Evolutionary conservation across 2,329 filamentous ascomycete species (phyloP).

Genomic region (Calonectria ilicicola): DNA sequence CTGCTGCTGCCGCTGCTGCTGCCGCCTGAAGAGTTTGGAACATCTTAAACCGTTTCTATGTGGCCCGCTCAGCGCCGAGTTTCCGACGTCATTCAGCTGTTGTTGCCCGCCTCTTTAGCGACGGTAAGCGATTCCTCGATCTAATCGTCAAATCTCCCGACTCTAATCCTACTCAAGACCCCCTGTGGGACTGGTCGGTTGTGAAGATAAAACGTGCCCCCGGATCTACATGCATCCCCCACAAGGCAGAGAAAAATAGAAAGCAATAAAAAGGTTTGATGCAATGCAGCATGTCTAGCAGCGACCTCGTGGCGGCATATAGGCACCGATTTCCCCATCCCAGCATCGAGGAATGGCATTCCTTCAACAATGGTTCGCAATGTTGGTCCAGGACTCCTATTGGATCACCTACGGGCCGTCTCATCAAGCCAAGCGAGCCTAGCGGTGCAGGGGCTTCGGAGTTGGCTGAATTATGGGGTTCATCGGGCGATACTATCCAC

Average conservation of each 20-base stretch:
- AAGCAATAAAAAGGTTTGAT: neutral
- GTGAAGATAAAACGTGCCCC: neutral
- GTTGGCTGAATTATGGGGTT: conserved; percentile 21
- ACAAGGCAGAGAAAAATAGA: neutral
- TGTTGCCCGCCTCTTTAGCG: neutral
- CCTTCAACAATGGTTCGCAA: neutral
- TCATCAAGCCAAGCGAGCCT: neutral
- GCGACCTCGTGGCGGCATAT: neutral
- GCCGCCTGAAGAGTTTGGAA: neutral
- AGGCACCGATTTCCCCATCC: neutral
- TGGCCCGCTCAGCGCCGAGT: neutral
- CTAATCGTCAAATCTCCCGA: neutral
- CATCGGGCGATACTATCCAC: conserved; percentile 22
- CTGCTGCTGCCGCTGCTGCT: neutral
- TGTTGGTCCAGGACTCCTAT: neutral
- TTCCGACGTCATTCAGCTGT: neutral
- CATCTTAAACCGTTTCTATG: neutral
- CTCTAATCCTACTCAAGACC: neutral
- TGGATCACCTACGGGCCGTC: neutral
- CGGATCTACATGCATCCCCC: neutral
- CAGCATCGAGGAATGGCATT: neutral
- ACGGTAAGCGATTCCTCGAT: neutral
- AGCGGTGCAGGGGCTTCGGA: conserved; percentile 34
- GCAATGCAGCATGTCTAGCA: conserved; percentile 14
- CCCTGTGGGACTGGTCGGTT: neutral